phyloP scores from a whole-genome alignment of 345 rosid genomes.

The Gynandropsis gynandra region DNA sequence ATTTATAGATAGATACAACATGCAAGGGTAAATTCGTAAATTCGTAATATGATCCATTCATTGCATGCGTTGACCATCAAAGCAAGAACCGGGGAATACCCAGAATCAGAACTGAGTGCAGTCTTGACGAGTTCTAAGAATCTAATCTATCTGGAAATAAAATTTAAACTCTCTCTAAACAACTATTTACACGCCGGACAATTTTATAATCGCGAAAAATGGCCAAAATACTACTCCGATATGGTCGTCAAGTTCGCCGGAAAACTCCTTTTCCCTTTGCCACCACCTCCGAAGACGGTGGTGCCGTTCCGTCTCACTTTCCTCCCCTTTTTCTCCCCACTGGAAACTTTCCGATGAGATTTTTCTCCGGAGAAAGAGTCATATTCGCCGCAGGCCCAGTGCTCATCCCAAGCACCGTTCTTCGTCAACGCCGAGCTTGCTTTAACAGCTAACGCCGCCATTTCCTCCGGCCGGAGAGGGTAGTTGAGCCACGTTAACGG shows the following conservation, averaged over 20 bases:
- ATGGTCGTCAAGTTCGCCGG: constrained; percentile 58
- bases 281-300: constrained; percentile 9
- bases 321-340: constrained; percentile 10
- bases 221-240: constrained; percentile 48
- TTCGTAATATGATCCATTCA: too few relatives aligned
- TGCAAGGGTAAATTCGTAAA: too few relatives aligned
- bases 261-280: constrained; percentile 37
- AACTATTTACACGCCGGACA: constrained; percentile 21
- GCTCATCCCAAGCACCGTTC: constrained; percentile 20
- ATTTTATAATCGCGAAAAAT: not conserved
- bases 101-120: not conserved
- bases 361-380: not conserved
- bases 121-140: constrained; percentile 5
- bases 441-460: constrained; percentile 98
- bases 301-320: not conserved
- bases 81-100: too few relatives aligned
- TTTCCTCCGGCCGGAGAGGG: constrained; percentile 67
- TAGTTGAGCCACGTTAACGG: constrained; percentile 56
- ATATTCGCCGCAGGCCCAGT: constrained; percentile 29
- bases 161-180: constrained; percentile 22
- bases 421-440: constrained; percentile 67
- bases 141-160: constrained; percentile 10
- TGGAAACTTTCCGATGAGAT: constrained; percentile 17
- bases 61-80: too few relatives aligned
- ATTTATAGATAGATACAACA: too few relatives aligned